A percentile compares a stretch with the other conserved stretches of the same genome.
phyloP scores from a whole-genome alignment of 345 rosid genomes.

The Pseudoturritis turrita region DNA sequence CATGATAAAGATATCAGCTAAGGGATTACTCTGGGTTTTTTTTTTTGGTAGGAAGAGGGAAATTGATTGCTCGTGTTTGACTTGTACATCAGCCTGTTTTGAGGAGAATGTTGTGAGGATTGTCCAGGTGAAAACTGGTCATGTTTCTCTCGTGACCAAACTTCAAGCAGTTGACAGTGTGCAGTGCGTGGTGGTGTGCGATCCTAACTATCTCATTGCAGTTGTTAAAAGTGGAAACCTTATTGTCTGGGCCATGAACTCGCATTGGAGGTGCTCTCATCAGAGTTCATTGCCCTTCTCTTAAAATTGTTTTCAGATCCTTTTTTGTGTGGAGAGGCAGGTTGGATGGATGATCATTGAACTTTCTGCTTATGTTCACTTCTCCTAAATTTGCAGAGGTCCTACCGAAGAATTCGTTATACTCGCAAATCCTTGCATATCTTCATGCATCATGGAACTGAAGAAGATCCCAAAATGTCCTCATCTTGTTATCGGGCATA shows the following conservation, averaged over 20 bases:
- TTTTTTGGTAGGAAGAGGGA: slow-evolving; percentile 53
- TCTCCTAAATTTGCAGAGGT: slow-evolving; percentile 48
- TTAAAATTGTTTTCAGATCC: slow-evolving; percentile 1
- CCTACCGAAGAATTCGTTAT: slow-evolving; percentile 45
- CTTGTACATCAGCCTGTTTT: slow-evolving; percentile 51
- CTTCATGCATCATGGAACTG: slow-evolving; percentile 62
- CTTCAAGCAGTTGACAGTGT: slow-evolving; percentile 49
- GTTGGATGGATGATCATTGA: slow-evolving; percentile 25
- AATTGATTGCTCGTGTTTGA: slow-evolving; percentile 65
- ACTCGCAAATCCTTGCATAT: slow-evolving; percentile 37
- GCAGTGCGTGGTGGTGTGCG: slow-evolving; percentile 57
- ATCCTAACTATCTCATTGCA: slow-evolving; percentile 59
- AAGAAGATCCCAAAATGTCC: slow-evolving; percentile 63
- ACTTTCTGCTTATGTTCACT: slow-evolving; percentile 15
- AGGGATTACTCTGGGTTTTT: not conserved
- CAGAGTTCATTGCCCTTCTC: not conserved
- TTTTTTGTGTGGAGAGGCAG: not conserved
- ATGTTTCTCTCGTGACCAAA: slow-evolving; percentile 61
- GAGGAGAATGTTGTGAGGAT: slow-evolving; percentile 57
- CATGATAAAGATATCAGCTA: slow-evolving; percentile 8
- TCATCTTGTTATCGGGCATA: slow-evolving; percentile 63
- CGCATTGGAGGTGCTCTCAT: slow-evolving; percentile 66
- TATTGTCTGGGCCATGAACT: slow-evolving; percentile 75
- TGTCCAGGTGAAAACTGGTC: slow-evolving; percentile 59
- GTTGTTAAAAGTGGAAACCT: slow-evolving; percentile 68